A percentile compares a stretch with the other conserved stretches of the same genome.
Conservation (phyloP, 2,329 filamentous ascomycete genomes). For the Pseudogymnoascus sp. region DNA sequence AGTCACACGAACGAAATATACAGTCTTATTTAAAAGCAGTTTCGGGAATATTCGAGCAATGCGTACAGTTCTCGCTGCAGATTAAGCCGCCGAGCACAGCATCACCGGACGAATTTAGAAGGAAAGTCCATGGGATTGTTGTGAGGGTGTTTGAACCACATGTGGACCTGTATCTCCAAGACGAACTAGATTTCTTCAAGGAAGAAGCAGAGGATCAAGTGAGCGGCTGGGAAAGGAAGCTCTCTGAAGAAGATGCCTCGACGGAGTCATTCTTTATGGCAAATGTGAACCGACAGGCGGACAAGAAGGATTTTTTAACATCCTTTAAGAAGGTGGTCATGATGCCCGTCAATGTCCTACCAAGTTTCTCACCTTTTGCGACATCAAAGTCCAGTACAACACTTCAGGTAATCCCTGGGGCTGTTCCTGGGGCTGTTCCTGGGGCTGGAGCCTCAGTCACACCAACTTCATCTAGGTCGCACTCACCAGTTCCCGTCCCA, state of each 20-base stretch:
- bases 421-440: slow-evolving; percentile 10
- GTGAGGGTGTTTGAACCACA: slow-evolving; percentile 79
- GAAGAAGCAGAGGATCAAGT: slow-evolving; percentile 70
- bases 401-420: slow-evolving; percentile 11
- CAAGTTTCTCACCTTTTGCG: slow-evolving; percentile 56
- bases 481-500: slow-evolving; percentile 34
- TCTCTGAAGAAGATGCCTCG: slow-evolving; percentile 82
- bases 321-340: slow-evolving; percentile 99
- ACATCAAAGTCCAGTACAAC: slow-evolving; percentile 27
- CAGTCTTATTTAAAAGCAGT: slow-evolving; percentile 77
- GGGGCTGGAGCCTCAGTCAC: slow-evolving; percentile 17
- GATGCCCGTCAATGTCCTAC: slow-evolving; percentile 92
- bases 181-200: slow-evolving; percentile 82
- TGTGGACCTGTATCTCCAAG: slow-evolving; percentile 84
- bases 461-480: slow-evolving; percentile 36
- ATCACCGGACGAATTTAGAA: slow-evolving; percentile 50
- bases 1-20: slow-evolving; percentile 68
- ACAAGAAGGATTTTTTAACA: slow-evolving; percentile 91
- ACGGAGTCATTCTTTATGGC: slow-evolving; percentile 94
- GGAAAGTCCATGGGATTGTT: slow-evolving; percentile 59
- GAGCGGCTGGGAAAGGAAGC: slow-evolving; percentile 78
- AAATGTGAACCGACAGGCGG: slow-evolving; percentile 86
- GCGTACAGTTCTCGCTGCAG: slow-evolving; percentile 65
- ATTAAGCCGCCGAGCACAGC: slow-evolving; percentile 56
- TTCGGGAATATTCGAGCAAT: slow-evolving; percentile 81